Conservation (phyloP, 2,329 filamentous ascomycete species). For the Paracoccidioides lutzii region DNA sequence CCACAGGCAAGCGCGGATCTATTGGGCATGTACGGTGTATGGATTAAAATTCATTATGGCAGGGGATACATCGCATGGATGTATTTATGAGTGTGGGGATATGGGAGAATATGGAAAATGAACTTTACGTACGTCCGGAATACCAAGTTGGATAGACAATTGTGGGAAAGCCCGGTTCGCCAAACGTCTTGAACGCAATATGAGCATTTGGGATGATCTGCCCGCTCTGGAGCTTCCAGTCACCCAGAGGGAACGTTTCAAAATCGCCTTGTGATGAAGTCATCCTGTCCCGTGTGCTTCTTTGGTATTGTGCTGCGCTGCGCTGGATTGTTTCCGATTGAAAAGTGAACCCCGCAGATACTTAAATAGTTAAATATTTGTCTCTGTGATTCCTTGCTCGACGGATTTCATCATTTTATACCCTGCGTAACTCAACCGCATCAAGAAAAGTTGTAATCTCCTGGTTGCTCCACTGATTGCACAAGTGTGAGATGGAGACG, state of each 20-base stretch:
- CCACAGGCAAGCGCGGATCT: not conserved
- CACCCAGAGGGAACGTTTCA: conserved; percentile 46
- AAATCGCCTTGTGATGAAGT: conserved; percentile 23
- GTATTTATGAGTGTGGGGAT: no score
- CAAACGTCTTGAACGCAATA: conserved; percentile 67
- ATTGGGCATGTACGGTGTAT: not conserved
- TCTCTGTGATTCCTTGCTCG: no score
- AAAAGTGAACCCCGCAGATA: not conserved
- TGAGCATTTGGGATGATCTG: conserved; percentile 49
- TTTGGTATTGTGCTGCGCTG: not conserved
- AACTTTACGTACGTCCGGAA: conserved; percentile 40
- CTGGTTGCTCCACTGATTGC: no score
- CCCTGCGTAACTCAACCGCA: no score
- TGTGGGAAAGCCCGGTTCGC: conserved; percentile 47
- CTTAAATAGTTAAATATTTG: no score
- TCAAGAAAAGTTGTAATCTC: no score
- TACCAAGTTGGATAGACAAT: conserved; percentile 72
- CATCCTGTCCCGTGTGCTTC: not conserved
- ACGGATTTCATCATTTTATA: no score
- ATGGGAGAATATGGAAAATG: not conserved
- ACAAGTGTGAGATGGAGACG: no score
- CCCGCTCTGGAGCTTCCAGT: conserved; percentile 55
- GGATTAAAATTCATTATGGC: no score
- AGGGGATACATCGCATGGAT: no score
- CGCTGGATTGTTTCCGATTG: not conserved